A percentile compares a stretch with the other conserved stretches of the same genome.
Evolutionary conservation across 1,284 basidiomycete species (phyloP).

Genomic region (Tremellales sp.): DNA sequence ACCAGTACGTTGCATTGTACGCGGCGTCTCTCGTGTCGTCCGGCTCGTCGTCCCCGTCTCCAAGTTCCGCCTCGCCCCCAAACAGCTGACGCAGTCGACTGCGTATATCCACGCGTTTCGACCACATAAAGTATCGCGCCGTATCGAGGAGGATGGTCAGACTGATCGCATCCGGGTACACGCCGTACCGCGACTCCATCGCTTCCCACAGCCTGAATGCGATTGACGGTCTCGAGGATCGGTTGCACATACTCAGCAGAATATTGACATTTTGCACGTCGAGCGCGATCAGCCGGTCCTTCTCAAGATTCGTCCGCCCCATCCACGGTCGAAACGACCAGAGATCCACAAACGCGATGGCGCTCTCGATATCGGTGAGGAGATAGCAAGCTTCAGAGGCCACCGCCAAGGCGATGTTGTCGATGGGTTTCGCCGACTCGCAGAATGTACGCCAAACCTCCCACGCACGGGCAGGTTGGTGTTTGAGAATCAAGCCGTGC

Average conservation of each 20-base stretch:
- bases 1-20: constrained; percentile 15
- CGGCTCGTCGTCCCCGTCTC: constrained; percentile 8
- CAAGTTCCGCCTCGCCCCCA: too few species aligned
- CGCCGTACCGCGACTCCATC: constrained; percentile 35
- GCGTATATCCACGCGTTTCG: constrained; percentile 13
- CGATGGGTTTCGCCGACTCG: constrained; percentile 14
- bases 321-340: constrained; percentile 18
- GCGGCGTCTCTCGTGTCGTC: constrained; percentile 8
- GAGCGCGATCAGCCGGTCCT: constrained; percentile 13
- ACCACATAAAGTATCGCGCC: constrained; percentile 21
- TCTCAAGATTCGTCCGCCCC: neutral
- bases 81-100: constrained; percentile 22
- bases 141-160: constrained; percentile 32
- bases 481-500: constrained; percentile 20
- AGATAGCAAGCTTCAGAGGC: constrained; percentile 22
- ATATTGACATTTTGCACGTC: constrained; percentile 34
- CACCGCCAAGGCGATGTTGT: constrained; percentile 27
- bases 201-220: constrained; percentile 37
- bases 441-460: constrained; percentile 24
- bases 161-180: constrained; percentile 27
- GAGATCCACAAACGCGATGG: constrained; percentile 30
- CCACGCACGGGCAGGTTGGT: constrained; percentile 16
- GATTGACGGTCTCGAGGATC: constrained; percentile 12
- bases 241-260: constrained; percentile 26
- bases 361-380: constrained; percentile 13